phyloP scores from a whole-genome alignment of 257 asterid species.

The Solanum stenotomum region DNA sequence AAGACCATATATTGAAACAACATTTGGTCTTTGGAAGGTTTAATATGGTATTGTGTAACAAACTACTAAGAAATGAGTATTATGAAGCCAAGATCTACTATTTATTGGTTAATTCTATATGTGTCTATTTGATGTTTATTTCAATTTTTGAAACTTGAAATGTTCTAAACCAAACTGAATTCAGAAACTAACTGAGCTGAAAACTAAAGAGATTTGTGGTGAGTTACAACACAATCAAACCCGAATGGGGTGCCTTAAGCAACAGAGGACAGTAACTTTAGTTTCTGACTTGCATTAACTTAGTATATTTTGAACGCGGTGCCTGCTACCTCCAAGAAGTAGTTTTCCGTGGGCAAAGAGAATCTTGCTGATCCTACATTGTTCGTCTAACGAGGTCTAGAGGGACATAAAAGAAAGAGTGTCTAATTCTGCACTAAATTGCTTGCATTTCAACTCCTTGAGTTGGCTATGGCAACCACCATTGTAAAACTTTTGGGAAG shows the following conservation, averaged over 20 bases:
- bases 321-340: not conserved
- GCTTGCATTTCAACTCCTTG: not conserved
- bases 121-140: not conserved
- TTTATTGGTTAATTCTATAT: not conserved
- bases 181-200: not conserved
- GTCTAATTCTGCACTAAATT: not conserved
- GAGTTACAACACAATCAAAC: not conserved
- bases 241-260: not conserved
- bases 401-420: not conserved
- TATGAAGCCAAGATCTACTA: not conserved
- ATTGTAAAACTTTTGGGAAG: too few species aligned
- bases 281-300: not conserved
- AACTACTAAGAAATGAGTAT: not conserved
- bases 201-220: not conserved
- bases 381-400: not conserved
- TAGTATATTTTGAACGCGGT: not conserved
- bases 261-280: not conserved
- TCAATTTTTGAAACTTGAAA: not conserved
- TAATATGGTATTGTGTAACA: not conserved
- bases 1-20: not conserved
- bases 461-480: constrained; percentile 20
- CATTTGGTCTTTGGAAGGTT: not conserved
- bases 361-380: not conserved
- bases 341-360: not conserved
- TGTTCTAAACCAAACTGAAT: not conserved